Evolutionary conservation across 345 rosid species (phyloP), one percentile per base, ranked within the genome.

Genomic region (Sonneratia alba): DNA sequence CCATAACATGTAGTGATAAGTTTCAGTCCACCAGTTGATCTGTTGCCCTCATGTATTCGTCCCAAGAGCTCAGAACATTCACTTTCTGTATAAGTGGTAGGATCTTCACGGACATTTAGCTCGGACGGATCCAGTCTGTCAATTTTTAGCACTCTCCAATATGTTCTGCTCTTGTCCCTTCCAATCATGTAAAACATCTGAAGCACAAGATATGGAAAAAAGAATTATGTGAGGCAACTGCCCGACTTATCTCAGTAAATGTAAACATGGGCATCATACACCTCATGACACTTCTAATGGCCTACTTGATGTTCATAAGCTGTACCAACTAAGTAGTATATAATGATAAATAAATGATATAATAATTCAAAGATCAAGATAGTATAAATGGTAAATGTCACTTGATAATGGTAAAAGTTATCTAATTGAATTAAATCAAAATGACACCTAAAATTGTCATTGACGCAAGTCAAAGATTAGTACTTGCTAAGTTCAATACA

Each of bases 41-140:
- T 85, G 84, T 96, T 96, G 67, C 99, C 99, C 82, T 92, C 98
- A 18, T 92, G 88, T 80, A 96, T 87, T 78, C 97, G 90, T 76
- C 86, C 87, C 55, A 96, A 80, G 77, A 96, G 73, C 71, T 92
- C 97, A 37, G 83, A 85, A 70, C 96, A 90, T 80, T 95, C 88
- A 4, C 78, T 68, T 74, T 90, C 91, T 0, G 91, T 76, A 70
- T 95, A 95, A 0, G 85, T 83, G 61, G 97, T 87, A 27, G 96
- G 77, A 80, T 91, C 99, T 82, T 95, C 99, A 22, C 79, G 83
- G 71, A 95, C 72, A 71, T 82, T 89, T 65, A 95, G 84, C 83
- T 95, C 96, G 5, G 87, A 83, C 4, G 88, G 88, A 69, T 90
- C 92, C 11, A 83, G 77, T 45, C 98, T 79, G 78, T 85, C 88